Base-by-base conservation (phyloP, 2,329 filamentous ascomycete species). In the Beauveria scarabaeidicola region DNA sequence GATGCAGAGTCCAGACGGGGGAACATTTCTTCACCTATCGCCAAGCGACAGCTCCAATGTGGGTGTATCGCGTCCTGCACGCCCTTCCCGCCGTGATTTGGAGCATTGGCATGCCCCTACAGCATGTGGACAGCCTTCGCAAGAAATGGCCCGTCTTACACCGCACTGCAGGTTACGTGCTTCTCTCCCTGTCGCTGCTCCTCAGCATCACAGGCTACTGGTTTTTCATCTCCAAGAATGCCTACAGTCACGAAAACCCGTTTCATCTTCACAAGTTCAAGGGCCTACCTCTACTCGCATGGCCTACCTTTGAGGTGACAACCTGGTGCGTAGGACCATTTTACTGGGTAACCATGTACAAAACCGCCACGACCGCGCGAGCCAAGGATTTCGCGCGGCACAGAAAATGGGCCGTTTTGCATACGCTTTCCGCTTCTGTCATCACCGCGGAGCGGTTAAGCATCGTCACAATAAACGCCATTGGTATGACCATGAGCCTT, bases 81-180 rank as follows among this genome's bases (percentile, higher is more conserved):
- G 41, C 52, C 27, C 1, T 55, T 5, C 59, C 59, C 0, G 52
- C 59, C 17, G 41, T 52, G 4, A 23, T 58, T 10, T 61, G 59
- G 59, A 58, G 59, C 48, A 27, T 61, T 3, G 23, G 32, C 27
- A 61, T 61, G 52, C 59, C 59, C 3, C 40, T 61, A 3, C 59
- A 61, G 40, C 59, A 61, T 10, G 47, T 58, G 3, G 59, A 52
- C 23, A 13, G 47, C n/a, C 29, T 58, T 4, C 59, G 59, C 29
- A 36, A 36, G 13, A 40, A 36, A n/a, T 57, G 46, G 52, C 59
- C 59, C 9, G 59, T 23, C 11, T 36, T 58, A 8, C 59, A 61
- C 32, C 52, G 53, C 25, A 25, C 29, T 3, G n/a, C 53, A 1
- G 59, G 59, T 4, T 61, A 61, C 23, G 19, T 40, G 5, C 25